phyloP scores from a whole-genome alignment of 768 basidiomycete species.

The Mycena latifolia region DNA sequence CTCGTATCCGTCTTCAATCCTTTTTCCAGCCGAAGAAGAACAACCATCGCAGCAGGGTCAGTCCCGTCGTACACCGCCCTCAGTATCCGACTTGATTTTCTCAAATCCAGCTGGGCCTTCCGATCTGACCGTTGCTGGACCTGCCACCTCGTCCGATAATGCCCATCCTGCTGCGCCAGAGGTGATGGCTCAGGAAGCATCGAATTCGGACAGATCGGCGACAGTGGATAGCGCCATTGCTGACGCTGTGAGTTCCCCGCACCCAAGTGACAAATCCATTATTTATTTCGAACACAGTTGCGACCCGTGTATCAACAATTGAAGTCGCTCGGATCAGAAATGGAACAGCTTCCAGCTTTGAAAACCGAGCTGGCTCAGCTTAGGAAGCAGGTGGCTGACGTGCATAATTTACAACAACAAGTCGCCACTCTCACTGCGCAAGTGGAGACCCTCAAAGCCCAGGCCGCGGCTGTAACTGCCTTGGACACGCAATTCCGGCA shows the following conservation, averaged over 20 bases:
- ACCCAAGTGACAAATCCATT: neutral
- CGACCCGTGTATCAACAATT: slow-evolving; percentile 66
- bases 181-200: slow-evolving; percentile 44
- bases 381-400: slow-evolving; percentile 48
- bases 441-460: slow-evolving; percentile 44
- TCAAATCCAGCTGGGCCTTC: slow-evolving; percentile 29
- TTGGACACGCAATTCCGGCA: slow-evolving; percentile 41
- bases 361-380: slow-evolving; percentile 50
- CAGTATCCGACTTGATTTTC: slow-evolving; percentile 4
- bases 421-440: slow-evolving; percentile 50
- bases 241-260: slow-evolving; percentile 46
- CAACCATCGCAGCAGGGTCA: slow-evolving; percentile 29
- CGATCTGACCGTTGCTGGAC: slow-evolving; percentile 10
- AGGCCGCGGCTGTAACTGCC: slow-evolving; percentile 37
- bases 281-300: slow-evolving; percentile 48
- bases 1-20: slow-evolving; percentile 15
- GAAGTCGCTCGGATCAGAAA: slow-evolving; percentile 58
- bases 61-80: neutral
- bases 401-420: slow-evolving; percentile 48
- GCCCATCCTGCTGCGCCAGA: neutral
- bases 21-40: slow-evolving; percentile 29
- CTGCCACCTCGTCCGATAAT: neutral
- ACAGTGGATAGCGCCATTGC: slow-evolving; percentile 40
- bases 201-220: slow-evolving; percentile 21
- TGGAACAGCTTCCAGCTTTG: slow-evolving; percentile 51